These are phyloP conservation scores for Rhynchosporium graminicola DNA, from an alignment of 2,329 filamentous ascomycete genomes.

Conservation along the genomic window DNA sequence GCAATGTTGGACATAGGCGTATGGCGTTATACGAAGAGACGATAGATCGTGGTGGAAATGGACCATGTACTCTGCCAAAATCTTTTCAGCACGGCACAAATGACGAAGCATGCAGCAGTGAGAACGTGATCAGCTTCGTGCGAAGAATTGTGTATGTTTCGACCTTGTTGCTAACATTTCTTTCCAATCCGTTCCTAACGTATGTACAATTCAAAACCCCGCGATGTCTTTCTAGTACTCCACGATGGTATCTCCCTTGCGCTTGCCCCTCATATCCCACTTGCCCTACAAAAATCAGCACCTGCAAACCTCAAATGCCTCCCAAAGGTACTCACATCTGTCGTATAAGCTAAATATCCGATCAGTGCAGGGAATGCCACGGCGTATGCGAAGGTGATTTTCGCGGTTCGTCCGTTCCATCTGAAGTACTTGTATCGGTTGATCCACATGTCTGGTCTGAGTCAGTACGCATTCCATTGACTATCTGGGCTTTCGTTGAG, in stretches of 20 bases:
- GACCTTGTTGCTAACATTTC: not conserved
- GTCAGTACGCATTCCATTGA: conserved; percentile 20
- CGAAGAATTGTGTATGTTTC: not conserved
- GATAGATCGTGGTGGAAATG: not conserved
- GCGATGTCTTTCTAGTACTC: conserved; percentile 62
- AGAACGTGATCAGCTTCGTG: not conserved
- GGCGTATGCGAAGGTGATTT: conserved; percentile 76
- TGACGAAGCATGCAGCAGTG: not conserved
- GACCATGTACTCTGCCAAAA: not conserved
- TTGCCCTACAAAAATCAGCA: conserved; percentile 65
- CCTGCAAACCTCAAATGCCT: conserved; percentile 6
- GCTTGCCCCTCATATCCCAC: conserved; percentile 82
- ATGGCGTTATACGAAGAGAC: conserved; percentile 3
- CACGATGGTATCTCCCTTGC: conserved; percentile 77
- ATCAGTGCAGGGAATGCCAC: conserved; percentile 70
- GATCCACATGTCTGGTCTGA: conserved; percentile 68
- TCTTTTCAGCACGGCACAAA: too few species aligned
- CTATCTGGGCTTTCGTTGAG: not conserved
- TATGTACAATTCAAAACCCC: conserved; percentile 33
- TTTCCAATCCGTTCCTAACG: conserved; percentile 15
- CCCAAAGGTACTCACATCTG: conserved; percentile 70
- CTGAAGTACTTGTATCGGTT: conserved; percentile 94
- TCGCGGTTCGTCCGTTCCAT: conserved; percentile 83
- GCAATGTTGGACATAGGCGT: not conserved
- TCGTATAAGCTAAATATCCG: conserved; percentile 73